Evolutionary conservation across 345 rosid species (phyloP).

Genomic region (Mercurialis annua): DNA sequence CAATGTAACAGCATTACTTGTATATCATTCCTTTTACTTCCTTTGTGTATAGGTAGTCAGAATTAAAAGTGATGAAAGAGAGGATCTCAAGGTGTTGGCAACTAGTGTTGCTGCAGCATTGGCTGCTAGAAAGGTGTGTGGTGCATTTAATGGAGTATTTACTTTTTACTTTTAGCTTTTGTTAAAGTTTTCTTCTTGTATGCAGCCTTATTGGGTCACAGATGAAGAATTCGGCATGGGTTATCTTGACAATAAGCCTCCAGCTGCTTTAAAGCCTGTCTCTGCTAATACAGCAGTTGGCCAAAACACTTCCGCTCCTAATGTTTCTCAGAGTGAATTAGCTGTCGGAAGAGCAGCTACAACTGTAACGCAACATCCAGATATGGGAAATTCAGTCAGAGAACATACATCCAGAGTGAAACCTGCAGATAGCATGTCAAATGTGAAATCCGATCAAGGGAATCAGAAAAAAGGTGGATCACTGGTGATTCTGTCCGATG

Average conservation of each 20-base stretch:
- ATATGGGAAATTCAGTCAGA: conserved; percentile 53
- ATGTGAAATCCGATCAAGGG: conserved; percentile 60
- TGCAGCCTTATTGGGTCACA: conserved; percentile 95
- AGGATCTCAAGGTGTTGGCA: conserved; percentile 98
- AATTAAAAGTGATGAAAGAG: conserved; percentile 92
- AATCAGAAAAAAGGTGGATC: conserved; percentile 57
- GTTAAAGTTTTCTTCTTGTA: conserved; percentile 10
- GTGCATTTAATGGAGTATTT: conserved; percentile 7
- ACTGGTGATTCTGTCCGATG: conserved; percentile 47
- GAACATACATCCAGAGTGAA: conserved; percentile 64
- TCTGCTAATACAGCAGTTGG: conserved; percentile 35
- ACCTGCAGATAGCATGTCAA: conserved; percentile 44
- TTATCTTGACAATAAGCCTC: conserved; percentile 81
- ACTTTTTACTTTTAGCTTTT: background rate
- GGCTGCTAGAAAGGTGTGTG: conserved; percentile 89
- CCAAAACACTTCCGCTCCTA: conserved; percentile 49
- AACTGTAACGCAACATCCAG: conserved; percentile 44
- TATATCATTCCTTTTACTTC: conserved; percentile 10
- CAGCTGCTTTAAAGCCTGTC: conserved; percentile 54
- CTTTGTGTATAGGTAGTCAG: conserved; percentile 67
- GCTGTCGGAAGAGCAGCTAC: conserved; percentile 43
- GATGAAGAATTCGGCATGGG: conserved; percentile 99
- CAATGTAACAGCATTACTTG: conserved; percentile 15
- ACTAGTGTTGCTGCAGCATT: conserved; percentile 98
- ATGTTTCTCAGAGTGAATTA: conserved; percentile 53